Evolutionary conservation across 805 yeast genomes (phyloP), one percentile per base, ranked within the genome.

Genomic region (Starmerella bombi): DNA sequence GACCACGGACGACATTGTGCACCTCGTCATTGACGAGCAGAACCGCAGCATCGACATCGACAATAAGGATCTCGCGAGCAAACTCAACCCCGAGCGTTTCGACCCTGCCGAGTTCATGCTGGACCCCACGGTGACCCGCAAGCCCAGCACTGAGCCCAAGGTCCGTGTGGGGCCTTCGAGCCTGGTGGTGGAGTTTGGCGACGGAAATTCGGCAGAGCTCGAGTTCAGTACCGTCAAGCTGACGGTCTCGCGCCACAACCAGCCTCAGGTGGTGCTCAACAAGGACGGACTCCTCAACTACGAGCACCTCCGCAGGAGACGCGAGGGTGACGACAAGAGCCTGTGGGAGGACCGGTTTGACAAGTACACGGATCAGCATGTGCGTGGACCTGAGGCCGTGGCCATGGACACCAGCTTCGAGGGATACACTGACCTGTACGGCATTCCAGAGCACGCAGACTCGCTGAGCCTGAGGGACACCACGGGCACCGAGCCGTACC

Each of bases 361-460:
- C 54, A 71, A 81, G 2, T 48, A 53, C 28, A 59, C 52, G 3
- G 98, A 91, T 57, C 61, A 66, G 3, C 49, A 80, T 10, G 83
- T 85, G 6, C 49, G 55, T 22, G 68, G 69, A 10, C 97, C 98
- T 0, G 97, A 91, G 59, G 74, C 95, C 0, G 67, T 91, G 20
- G 95, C 79, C 0, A 49, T 81, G 22, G 99, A 91, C 57, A 69
- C 84, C 44, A 61, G 73, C 0, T 77, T 91, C 49, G 55, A 60
- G 3, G 76, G 74, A 1, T 77, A 67, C 50, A 57, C 64, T 4
- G 69, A 78, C 52, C 80, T 83, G 1, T 91, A 73, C 58, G 99
- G 99, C n/a, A 80, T 91, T 33, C 97, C 98, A 0, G 98, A 91
- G 59, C 98, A 91, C 55, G 88, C 97, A 0, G 94, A 83, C 50